These are phyloP conservation scores for Raffaelea deltoideospora DNA, from an alignment of 2,329 filamentous ascomycete genomes.

Conservation along the genomic window DNA sequence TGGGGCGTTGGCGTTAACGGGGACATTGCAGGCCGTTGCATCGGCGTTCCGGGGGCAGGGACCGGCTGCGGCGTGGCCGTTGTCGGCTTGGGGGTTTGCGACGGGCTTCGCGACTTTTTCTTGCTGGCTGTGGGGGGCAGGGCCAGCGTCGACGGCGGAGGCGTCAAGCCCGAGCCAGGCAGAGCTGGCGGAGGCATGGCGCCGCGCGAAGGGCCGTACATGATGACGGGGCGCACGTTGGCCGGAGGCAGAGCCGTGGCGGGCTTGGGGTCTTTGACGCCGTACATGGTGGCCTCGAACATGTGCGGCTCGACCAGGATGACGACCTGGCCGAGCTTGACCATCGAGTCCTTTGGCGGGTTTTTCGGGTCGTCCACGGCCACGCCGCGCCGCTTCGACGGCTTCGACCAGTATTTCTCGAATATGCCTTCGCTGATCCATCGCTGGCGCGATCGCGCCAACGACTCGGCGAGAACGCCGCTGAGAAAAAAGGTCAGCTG, in stretches of 20 bases:
- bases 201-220: constrained; percentile 51
- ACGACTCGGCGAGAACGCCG: constrained; percentile 59
- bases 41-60: neutral
- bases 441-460: constrained; percentile 56
- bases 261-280: constrained; percentile 49
- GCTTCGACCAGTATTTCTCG: constrained; percentile 66
- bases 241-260: constrained; percentile 22
- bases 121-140: neutral
- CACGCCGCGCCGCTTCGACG: constrained; percentile 50
- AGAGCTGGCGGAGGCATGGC: constrained; percentile 33
- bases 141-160: constrained; percentile 20
- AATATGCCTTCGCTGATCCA: constrained; percentile 62
- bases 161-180: constrained; percentile 8
- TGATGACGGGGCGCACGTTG: constrained; percentile 40
- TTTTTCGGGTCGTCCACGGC: constrained; percentile 50
- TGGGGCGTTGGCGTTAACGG: too few species aligned
- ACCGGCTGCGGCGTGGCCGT: neutral
- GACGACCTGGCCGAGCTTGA: constrained; percentile 55
- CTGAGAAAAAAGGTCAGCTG: too few species aligned
- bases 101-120: constrained; percentile 8
- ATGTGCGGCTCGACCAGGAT: constrained; percentile 69
- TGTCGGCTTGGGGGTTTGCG: constrained; percentile 9
- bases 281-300: constrained; percentile 60
- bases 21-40: too few species aligned
- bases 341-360: constrained; percentile 55